Conservation (phyloP, 108 stramenopile species). For the Conticribra guillardii region DNA sequence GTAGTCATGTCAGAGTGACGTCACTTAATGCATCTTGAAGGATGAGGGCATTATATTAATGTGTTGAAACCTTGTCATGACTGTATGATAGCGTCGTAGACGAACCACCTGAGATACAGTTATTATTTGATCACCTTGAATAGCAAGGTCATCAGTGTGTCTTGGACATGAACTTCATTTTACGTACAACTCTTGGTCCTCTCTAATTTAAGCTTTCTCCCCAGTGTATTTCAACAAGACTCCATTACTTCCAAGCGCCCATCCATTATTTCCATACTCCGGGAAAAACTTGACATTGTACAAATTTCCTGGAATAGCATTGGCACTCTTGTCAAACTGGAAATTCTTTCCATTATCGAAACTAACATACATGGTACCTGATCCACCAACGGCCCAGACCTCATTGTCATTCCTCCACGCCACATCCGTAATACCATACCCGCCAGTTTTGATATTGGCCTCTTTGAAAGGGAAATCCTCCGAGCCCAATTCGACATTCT, state of each 20-base stretch:
- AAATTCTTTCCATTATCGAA: slow-evolving; percentile 94
- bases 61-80: too few species aligned
- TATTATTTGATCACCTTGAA: too few species aligned
- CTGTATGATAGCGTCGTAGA: too few species aligned
- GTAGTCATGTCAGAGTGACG: too few species aligned
- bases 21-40: too few species aligned
- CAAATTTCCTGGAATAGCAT: slow-evolving; percentile 93
- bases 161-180: too few species aligned
- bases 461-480: slow-evolving; percentile 85
- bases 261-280: slow-evolving; percentile 88
- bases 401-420: slow-evolving; percentile 91
- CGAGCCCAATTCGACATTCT: slow-evolving; percentile 56
- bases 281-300: slow-evolving; percentile 97
- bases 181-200: too few species aligned
- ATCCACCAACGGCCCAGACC: slow-evolving; percentile 97
- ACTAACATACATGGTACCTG: slow-evolving; percentile 92
- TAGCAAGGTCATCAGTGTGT: too few species aligned
- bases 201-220: slow-evolving; percentile 47
- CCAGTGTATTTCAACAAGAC: slow-evolving; percentile 86
- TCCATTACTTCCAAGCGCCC: slow-evolving; percentile 93
- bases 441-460: slow-evolving; percentile 95
- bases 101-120: too few species aligned
- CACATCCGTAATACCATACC: slow-evolving; percentile 96
- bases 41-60: too few species aligned
- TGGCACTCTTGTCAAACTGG: slow-evolving; percentile 90